Evolutionary conservation across 805 yeast genomes (phyloP), one percentile per base, ranked within the genome.

Genomic region (Diddensiella caesifluorescens): DNA sequence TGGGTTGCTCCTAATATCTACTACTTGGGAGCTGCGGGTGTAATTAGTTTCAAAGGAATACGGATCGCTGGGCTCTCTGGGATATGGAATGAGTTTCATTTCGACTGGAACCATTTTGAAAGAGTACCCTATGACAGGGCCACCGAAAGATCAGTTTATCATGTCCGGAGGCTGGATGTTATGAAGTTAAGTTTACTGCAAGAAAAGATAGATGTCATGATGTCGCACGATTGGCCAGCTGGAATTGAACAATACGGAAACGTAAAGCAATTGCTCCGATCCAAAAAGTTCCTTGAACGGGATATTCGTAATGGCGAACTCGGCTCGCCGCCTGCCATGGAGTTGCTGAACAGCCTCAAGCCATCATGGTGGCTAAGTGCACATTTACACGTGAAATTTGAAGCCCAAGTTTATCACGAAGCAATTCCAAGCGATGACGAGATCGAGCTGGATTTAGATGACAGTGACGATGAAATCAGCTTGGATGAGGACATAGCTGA

Each of bases 201-300:
- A 37, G 54, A 45, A 51, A 52, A 45, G 9, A 35, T 77, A 4
- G 83, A 85, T 51, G 57, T 88, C 1, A 69, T 82, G 57, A 46
- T 90, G 40, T 75, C 85, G 23, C 98, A 92, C 61, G 98, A 92
- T 65, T 92, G 98, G 98, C 98, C 98, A 0, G 79, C 70, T 30
- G 85, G 83, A 2, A 79, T 89, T 6, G 82, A 73, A 32, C 62
- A 75, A 4, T 63, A 73, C 59, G 97, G 97, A 0, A 60, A 83
- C 52, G 13, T 68, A n/a, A 48, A 59, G 0, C 44, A 52, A 19
- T 63, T 92, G 7, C 53, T 90, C 19, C 54, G 56, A 21, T 49
- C 53, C 9, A 92, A 92, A 58, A 85, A 83, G 0, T 83, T 71
- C 54, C 84, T 92, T 59, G 67, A 63, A 45, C 53, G 55, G 1